These are phyloP conservation scores for Tricholoma bakamatsutake DNA, from an alignment of 768 basidiomycete genomes.

Conservation along the genomic window DNA sequence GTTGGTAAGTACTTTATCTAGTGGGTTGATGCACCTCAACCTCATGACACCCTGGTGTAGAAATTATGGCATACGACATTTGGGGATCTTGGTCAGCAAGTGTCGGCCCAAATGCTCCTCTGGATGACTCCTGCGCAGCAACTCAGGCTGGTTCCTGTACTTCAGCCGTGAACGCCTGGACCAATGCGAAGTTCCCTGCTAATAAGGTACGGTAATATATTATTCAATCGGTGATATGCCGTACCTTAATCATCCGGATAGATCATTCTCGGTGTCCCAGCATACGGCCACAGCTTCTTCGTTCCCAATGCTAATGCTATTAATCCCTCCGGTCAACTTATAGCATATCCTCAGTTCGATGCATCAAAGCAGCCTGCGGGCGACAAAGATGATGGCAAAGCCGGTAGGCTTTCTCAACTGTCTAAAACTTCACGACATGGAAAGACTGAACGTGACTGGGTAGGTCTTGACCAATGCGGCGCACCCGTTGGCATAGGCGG, in stretches of 20 bases:
- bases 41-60: slow-evolving; percentile 20
- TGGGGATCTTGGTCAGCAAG: slow-evolving; percentile 43
- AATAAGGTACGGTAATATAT: slow-evolving; percentile 21
- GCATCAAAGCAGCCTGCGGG: slow-evolving; percentile 38
- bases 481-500: slow-evolving; percentile 34
- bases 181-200: slow-evolving; percentile 66
- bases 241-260: slow-evolving; percentile 8
- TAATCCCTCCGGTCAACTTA: slow-evolving; percentile 24
- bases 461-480: slow-evolving; percentile 45
- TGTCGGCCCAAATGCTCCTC: slow-evolving; percentile 81
- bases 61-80: slow-evolving; percentile 61
- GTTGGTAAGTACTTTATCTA: slow-evolving; percentile 25
- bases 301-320: slow-evolving; percentile 37
- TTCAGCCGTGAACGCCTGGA: slow-evolving; percentile 71
- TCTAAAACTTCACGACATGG: background rate
- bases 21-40: background rate
- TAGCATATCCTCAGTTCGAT: slow-evolving; percentile 46
- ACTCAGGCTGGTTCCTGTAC: slow-evolving; percentile 65
- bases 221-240: background rate
- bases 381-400: slow-evolving; percentile 41
- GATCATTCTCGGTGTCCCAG: slow-evolving; percentile 75
- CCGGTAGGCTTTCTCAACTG: slow-evolving; percentile 17
- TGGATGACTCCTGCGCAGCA: slow-evolving; percentile 61
- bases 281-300: slow-evolving; percentile 72
- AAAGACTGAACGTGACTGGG: background rate